Evolutionary conservation across 371 early-diverging fungal species (phyloP), one percentile per base, ranked within the genome.

Genomic region (Mucor mucedo): DNA sequence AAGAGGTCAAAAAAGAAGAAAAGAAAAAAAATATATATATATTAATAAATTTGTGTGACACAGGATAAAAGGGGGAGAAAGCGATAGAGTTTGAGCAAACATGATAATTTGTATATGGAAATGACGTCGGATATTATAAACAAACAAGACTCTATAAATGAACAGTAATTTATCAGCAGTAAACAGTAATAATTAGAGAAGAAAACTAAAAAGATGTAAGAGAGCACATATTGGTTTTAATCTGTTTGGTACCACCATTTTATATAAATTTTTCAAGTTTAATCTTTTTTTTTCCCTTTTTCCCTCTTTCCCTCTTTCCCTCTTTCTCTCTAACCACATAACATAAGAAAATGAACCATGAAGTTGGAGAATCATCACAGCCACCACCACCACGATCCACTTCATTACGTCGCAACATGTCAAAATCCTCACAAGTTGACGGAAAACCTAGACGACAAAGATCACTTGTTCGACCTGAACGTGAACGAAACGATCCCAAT

Each of bases 401-500:
- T 13, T 65, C 64, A 33, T 40, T 64, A 44, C 50, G 58, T 30
- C 53, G 66, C 32, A 66, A 66, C n/a, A 49, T 48, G 21, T 66
- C 66, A 3, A 66, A 54, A 40, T 60, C 66, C 21, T 60, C 60
- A 27, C 60, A 66, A 32, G 16, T 27, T 1, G 55, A 55, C 42
- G 50, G 44, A 13, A 57, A 45, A 52, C 66, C 61, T 6, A 62
- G 44, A 55, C 55, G 79, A 87, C 45, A 81, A 81, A 87, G 85
- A 68, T 89, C 89, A 13, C 83, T 90, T 11, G 86, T 88, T 48
- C 79, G 90, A 48, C 89, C 91, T 29, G 91, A 89, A 66, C 80
- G 89, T 56, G 88, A 85, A 50, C 77, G 87, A 41, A 78, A 83
- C 32, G 83, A 83, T 65, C 77, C 75, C 58, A 79, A 77, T 35